Conservation (phyloP, 163 green algal species). For the Scenedesmus sp. region DNA sequence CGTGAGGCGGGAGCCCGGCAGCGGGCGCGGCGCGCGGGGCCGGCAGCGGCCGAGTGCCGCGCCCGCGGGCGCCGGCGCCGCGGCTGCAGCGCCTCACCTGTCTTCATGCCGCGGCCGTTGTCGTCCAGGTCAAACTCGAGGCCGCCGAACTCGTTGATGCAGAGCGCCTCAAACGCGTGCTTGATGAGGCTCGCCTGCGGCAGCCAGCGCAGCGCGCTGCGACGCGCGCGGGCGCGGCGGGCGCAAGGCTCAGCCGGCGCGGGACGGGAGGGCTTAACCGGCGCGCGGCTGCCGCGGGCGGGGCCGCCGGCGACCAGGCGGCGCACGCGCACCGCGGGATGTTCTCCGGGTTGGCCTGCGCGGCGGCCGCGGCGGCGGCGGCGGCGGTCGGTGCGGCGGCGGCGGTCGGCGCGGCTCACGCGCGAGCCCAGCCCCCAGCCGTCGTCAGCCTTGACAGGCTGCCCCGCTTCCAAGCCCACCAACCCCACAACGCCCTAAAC, state of each 20-base stretch:
- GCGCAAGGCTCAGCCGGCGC: too few species aligned
- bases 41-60: neutral
- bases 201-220: slow-evolving; percentile 65
- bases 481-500: neutral
- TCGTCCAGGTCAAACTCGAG: slow-evolving; percentile 65
- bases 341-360: slow-evolving; percentile 42
- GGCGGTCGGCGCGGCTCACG: too few species aligned
- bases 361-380: too few species aligned
- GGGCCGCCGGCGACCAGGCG: too few species aligned
- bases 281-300: too few species aligned
- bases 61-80: too few species aligned
- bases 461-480: neutral
- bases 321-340: slow-evolving; percentile 38
- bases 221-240: slow-evolving; percentile 34
- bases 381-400: too few species aligned
- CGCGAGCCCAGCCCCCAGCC: too few species aligned
- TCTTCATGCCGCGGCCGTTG: slow-evolving; percentile 53
- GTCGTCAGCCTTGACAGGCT: too few species aligned
- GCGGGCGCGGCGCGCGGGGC: neutral
- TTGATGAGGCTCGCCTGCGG: slow-evolving; percentile 90
- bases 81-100: too few species aligned
- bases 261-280: too few species aligned
- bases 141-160: slow-evolving; percentile 92
- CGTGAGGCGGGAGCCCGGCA: neutral
- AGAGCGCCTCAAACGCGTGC: slow-evolving; percentile 83